These are phyloP conservation scores for Rhododendron simsii DNA, from an alignment of 148 eudicot species.

Conservation along the genomic window DNA sequence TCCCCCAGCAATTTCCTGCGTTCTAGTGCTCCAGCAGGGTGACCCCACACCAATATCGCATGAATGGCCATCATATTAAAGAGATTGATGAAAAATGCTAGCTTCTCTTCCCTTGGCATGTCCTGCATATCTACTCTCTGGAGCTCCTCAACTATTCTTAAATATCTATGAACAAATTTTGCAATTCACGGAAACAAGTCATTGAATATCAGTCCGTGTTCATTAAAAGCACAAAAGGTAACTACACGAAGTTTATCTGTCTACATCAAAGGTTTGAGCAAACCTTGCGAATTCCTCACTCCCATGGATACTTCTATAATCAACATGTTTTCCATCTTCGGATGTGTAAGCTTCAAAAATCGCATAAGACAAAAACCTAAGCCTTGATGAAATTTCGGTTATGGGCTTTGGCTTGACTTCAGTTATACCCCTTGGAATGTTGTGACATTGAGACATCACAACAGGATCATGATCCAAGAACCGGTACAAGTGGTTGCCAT, in stretches of 20 bases:
- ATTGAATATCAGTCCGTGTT: neutral
- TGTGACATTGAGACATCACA: conserved; percentile 37
- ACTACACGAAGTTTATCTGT: neutral
- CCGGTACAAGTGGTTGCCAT: conserved; percentile 44
- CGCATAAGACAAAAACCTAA: conserved; percentile 39
- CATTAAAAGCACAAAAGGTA: neutral
- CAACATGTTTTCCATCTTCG: conserved; percentile 49
- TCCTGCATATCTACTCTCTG: conserved; percentile 37
- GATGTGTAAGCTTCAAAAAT: conserved; percentile 51
- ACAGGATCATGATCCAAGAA: conserved; percentile 52
- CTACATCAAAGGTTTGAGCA: conserved; percentile 5
- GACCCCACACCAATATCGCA: conserved; percentile 42
- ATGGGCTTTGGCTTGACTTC: conserved; percentile 47
- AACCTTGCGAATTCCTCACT: conserved; percentile 60
- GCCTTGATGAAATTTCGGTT: conserved; percentile 39
- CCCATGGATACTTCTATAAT: conserved; percentile 54
- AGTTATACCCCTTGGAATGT: conserved; percentile 43
- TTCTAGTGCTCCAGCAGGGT: conserved; percentile 44
- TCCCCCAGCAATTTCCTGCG: conserved; percentile 42
- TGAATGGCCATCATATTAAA: conserved; percentile 54
- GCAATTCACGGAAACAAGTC: neutral
- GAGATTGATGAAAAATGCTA: conserved; percentile 48
- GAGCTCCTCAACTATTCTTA: conserved; percentile 49
- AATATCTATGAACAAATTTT: conserved; percentile 24
- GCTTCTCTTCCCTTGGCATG: conserved; percentile 45